Evolutionary conservation across 2,329 filamentous ascomycete genomes (phyloP).

Genomic region (Xylariaceae sp.): DNA sequence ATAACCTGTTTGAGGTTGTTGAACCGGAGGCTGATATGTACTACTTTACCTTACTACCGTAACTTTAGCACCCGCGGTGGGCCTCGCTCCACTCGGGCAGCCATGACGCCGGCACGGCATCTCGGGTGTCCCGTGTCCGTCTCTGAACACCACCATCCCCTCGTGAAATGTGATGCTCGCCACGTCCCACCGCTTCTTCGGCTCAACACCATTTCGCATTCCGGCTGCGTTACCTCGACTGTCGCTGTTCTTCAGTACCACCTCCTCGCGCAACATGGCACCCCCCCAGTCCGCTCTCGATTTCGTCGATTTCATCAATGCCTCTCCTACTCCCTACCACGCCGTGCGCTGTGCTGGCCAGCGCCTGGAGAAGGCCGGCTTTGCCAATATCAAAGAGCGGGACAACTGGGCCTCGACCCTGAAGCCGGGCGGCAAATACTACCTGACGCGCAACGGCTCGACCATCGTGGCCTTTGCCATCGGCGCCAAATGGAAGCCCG

Average conservation of each 20-base stretch:
- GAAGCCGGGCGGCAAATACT: slow-evolving; percentile 87
- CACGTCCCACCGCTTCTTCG: too few relatives aligned
- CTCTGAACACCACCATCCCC: too few relatives aligned
- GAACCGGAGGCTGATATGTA: too few relatives aligned
- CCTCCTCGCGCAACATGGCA: slow-evolving; percentile 34
- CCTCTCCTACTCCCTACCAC: slow-evolving; percentile 92
- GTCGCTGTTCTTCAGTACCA: slow-evolving; percentile 16
- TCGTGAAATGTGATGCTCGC: too few relatives aligned
- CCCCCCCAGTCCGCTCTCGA: slow-evolving; percentile 59
- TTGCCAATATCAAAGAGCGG: slow-evolving; percentile 80
- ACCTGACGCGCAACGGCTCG: slow-evolving; percentile 86
- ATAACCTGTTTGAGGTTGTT: too few relatives aligned
- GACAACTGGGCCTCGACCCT: slow-evolving; percentile 79
- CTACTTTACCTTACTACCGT: too few relatives aligned
- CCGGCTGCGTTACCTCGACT: too few relatives aligned
- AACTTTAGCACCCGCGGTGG: too few relatives aligned
- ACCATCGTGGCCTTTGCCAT: slow-evolving; percentile 91
- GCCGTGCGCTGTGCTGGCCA: slow-evolving; percentile 73
- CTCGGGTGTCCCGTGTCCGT: too few relatives aligned
- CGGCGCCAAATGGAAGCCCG: slow-evolving; percentile 82
- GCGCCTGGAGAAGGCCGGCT: slow-evolving; percentile 75
- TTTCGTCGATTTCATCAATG: slow-evolving; percentile 90
- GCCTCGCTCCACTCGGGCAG: too few relatives aligned
- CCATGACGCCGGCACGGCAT: too few relatives aligned
- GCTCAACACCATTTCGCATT: too few relatives aligned